Evolutionary conservation across 345 rosid genomes (phyloP).

Genomic region (Sapria himalayana): DNA sequence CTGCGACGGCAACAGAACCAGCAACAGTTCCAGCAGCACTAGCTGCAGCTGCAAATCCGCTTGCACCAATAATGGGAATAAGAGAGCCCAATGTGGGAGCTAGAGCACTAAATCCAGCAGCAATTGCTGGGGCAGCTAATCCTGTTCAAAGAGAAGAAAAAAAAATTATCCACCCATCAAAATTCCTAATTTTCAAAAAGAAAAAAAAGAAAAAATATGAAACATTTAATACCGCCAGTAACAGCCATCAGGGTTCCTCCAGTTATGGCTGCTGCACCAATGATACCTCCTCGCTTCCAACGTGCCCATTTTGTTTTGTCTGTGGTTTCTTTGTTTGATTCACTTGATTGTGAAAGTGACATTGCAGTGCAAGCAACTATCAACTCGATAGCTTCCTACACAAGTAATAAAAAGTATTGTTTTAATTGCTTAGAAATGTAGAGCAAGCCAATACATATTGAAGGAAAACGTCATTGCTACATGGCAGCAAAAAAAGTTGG

Average conservation of each 20-base stretch:
- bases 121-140: slow-evolving; percentile 95
- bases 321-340: slow-evolving; percentile 37
- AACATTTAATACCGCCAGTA: slow-evolving; percentile 53
- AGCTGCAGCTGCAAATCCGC: slow-evolving; percentile 96
- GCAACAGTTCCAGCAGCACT: slow-evolving; percentile 89
- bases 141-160: slow-evolving; percentile 29
- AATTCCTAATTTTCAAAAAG: no score
- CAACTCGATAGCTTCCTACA: slow-evolving; percentile 60
- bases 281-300: slow-evolving; percentile 92
- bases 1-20: slow-evolving; percentile 99
- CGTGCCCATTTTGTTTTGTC: slow-evolving; percentile 35
- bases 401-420: no score
- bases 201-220: slow-evolving; percentile 2
- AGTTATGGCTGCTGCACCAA: slow-evolving; percentile 89
- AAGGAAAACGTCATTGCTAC: no score
- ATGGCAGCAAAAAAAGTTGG: no score
- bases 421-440: no score
- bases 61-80: slow-evolving; percentile 83
- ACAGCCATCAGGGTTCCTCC: slow-evolving; percentile 92
- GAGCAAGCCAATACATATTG: no score
- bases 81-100: slow-evolving; percentile 89
- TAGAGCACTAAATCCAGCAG: slow-evolving; percentile 82
- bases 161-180: no score
- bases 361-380: slow-evolving; percentile 84
- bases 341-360: slow-evolving; percentile 50